Percentiles rank a stretch among this genome's conserved stretches.
phyloP scores from a whole-genome alignment of 225 moss, liverwort and hornwort genomes.

The Polytrichum commune region DNA sequence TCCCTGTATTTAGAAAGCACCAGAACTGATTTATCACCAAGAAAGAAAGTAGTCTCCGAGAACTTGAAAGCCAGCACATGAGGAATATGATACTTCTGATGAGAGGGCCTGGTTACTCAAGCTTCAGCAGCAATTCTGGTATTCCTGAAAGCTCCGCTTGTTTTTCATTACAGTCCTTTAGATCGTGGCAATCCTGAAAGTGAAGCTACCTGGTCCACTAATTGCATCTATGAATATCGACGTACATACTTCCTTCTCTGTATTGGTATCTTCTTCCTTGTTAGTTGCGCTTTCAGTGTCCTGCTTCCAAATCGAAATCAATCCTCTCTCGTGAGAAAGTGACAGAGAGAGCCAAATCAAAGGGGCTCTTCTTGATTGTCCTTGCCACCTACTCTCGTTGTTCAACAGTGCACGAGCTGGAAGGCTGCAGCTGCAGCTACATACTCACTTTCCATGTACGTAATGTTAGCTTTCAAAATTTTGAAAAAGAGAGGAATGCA shows the following conservation, averaged over 20 bases:
- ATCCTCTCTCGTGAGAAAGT: not conserved
- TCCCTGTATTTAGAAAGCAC: not conserved
- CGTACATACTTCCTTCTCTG: not conserved
- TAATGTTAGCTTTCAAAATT: not conserved
- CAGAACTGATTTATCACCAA: not conserved
- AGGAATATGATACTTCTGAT: not conserved
- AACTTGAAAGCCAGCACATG: not conserved
- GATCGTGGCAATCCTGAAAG: constrained; percentile 1
- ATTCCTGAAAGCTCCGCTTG: not conserved
- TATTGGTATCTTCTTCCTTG: not conserved
- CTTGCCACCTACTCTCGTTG: too few species aligned
- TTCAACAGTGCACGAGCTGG: too few species aligned
- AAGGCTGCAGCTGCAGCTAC: not conserved
- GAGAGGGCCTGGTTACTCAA: not conserved
- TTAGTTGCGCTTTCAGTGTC: not conserved
- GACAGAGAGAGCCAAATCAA: too few species aligned
- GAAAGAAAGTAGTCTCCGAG: too few species aligned
- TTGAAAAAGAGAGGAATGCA: not conserved
- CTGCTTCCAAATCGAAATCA: not conserved
- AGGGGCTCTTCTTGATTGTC: too few species aligned
- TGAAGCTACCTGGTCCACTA: not conserved
- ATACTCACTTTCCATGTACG: not conserved
- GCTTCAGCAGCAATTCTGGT: not conserved
- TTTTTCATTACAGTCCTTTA: not conserved
- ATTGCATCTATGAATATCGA: not conserved